Evolutionary conservation across 108 stramenopile species (phyloP).

Genomic region (Hondaea fermentalgiana): DNA sequence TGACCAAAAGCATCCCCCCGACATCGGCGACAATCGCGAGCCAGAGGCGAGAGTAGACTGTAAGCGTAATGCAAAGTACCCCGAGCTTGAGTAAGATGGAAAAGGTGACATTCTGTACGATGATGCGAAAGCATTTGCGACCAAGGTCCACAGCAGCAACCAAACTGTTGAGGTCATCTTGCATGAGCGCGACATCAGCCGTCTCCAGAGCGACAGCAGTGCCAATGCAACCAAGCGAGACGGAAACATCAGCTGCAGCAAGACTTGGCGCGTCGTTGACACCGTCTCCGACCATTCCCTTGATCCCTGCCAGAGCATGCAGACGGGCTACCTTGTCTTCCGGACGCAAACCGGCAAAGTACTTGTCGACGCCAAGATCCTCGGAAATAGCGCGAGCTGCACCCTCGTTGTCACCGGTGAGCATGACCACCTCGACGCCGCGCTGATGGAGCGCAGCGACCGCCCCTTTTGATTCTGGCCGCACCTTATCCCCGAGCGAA

Average conservation of each 20-base stretch:
- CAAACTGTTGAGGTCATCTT: slow-evolving; percentile 33
- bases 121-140: not conserved
- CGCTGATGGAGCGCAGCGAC: not conserved
- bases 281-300: slow-evolving; percentile 50
- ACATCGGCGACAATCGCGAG: slow-evolving; percentile 2
- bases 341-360: not conserved
- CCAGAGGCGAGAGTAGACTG: slow-evolving; percentile 13
- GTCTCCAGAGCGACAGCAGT: slow-evolving; percentile 43
- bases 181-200: slow-evolving; percentile 44
- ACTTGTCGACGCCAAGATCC: not conserved
- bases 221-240: slow-evolving; percentile 48
- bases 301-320: not conserved
- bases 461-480: not conserved
- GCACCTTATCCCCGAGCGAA: not conserved
- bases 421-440: not conserved
- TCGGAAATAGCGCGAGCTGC: not conserved
- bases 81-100: not conserved
- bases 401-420: not conserved
- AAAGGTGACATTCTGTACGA: slow-evolving; percentile 15
- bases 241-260: slow-evolving; percentile 46
- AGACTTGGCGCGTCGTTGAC: slow-evolving; percentile 52
- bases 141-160: slow-evolving; percentile 40
- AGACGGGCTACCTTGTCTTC: not conserved
- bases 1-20: not conserved
- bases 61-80: not conserved